Evolutionary conservation across 345 rosid species (phyloP).

Genomic region (Brassica cretica): DNA sequence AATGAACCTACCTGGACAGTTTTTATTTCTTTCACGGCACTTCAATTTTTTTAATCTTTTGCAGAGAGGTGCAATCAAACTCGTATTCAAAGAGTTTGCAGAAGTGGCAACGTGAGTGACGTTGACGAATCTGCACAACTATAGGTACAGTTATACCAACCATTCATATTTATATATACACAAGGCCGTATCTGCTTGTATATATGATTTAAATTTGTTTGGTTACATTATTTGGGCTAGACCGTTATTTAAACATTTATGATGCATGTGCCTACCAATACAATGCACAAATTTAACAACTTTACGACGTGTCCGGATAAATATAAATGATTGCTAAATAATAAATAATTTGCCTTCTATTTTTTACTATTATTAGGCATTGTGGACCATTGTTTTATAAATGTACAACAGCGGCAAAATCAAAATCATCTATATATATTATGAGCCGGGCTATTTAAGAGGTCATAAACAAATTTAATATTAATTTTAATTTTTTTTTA

Average conservation of each 20-base stretch:
- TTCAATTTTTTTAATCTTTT: background rate
- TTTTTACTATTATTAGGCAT: background rate
- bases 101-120: background rate
- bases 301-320: conserved; percentile 16
- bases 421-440: background rate
- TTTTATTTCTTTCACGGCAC: background rate
- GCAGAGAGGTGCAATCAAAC: background rate
- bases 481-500: too few species aligned
- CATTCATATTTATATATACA: background rate
- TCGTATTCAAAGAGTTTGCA: background rate
- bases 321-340: conserved; percentile 7
- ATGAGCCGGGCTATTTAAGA: background rate
- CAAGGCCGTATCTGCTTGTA: background rate
- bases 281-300: background rate
- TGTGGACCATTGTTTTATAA: background rate
- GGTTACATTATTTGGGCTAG: conserved; percentile 23
- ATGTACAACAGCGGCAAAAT: background rate
- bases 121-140: background rate
- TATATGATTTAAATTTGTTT: conserved; percentile 16
- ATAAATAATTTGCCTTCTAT: background rate
- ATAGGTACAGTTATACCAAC: conserved; percentile 14
- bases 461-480: background rate
- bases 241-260: conserved; percentile 28
- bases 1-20: background rate
- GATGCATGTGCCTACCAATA: conserved; percentile 36